Base-by-base conservation (phyloP, 371 early-diverging fungal species). In the Syncephalastrum sp. region DNA sequence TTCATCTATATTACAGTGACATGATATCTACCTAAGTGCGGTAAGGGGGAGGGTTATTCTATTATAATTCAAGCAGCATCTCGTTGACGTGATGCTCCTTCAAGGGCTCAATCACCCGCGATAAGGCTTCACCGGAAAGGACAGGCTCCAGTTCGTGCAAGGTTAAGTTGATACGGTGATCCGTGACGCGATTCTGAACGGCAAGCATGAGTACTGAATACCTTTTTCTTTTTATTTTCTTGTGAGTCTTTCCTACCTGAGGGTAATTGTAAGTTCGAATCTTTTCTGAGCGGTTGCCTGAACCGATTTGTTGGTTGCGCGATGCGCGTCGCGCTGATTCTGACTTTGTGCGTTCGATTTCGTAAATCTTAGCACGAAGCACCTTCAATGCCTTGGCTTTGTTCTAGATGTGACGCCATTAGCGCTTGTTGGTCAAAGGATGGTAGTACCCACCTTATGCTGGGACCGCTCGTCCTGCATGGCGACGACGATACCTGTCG, bases 381-480 rank as follows among this genome's bases (percentile, higher is more conserved):
- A 96, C 83, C 50, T 87, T 84, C 61, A 97, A 71, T 0, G 96
- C 98, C 59, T 86, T 91, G 0, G 89, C 90, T 64, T 87, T 88
- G 76, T 97, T 97, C 80, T 87, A 72, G 10, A 29, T 12, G 10
- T 15, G 24, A 59, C 5, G 14, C 10, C 2, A 24, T 52, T 12
- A 56, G 29, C 47, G 13, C 27, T 27, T 27, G 14, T 3, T 4
- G n/a, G 33, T 7, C 25, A 25, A 44, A 16, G 2, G 13, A 14
- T 4, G 12, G 24, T 8, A 19, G 5, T 3, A 24, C 50, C 46
- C 62, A 74, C 78, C 60, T 87, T 85, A 59, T 91, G 91, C 60
- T 96, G 95, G 8, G 94, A 94, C 46, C 96, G 79, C 62, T 94
- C 93, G 56, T 89, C 91, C 75, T 96, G 96, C 79, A 91, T 92